Conservation (phyloP, 169 alveolate genomes). For the Plasmodium malariae region DNA sequence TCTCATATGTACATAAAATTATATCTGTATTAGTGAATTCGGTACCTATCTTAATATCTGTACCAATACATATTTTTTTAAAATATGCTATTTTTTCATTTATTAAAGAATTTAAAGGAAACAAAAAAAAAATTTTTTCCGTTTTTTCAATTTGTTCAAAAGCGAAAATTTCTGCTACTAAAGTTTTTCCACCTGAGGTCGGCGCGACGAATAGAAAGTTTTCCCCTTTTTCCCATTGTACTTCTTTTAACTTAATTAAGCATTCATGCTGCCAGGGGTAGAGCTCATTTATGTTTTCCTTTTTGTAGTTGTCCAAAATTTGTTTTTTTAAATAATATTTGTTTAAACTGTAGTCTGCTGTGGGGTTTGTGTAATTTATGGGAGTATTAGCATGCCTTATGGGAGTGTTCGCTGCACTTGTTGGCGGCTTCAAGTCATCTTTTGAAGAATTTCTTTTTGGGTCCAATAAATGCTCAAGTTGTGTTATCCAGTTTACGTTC, state of each 20-base stretch:
- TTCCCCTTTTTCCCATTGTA: conserved; percentile 54
- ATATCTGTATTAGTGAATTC: conserved; percentile 26
- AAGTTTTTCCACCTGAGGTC: conserved; percentile 70
- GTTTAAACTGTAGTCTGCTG: not conserved
- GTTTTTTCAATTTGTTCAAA: conserved; percentile 46
- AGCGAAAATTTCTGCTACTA: conserved; percentile 53
- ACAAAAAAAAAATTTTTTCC: conserved; percentile 25
- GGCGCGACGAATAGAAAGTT: conserved; percentile 59
- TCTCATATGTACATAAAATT: conserved; percentile 66
- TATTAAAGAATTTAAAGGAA: conserved; percentile 68
- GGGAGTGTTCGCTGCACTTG: too few species aligned
- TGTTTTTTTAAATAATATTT: conserved; percentile 1
- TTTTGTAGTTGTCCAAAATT: conserved; percentile 36
- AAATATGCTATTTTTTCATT: conserved; percentile 53
- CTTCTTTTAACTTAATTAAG: conserved; percentile 24
- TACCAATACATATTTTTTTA: conserved; percentile 47
- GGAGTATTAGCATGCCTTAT: not conserved
- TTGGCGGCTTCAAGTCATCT: too few species aligned
- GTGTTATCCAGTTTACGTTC: conserved; percentile 42
- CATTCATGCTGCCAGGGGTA: conserved; percentile 73
- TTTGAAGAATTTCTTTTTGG: not conserved
- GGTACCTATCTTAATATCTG: conserved; percentile 29
- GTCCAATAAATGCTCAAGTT: conserved; percentile 22
- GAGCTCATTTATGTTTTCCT: conserved; percentile 40
- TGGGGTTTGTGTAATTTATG: not conserved